Evolutionary conservation across 1,139 yeast genomes (phyloP), one percentile per base, ranked within the genome.

Genomic region (Kurtzmaniella quercitrusa): DNA sequence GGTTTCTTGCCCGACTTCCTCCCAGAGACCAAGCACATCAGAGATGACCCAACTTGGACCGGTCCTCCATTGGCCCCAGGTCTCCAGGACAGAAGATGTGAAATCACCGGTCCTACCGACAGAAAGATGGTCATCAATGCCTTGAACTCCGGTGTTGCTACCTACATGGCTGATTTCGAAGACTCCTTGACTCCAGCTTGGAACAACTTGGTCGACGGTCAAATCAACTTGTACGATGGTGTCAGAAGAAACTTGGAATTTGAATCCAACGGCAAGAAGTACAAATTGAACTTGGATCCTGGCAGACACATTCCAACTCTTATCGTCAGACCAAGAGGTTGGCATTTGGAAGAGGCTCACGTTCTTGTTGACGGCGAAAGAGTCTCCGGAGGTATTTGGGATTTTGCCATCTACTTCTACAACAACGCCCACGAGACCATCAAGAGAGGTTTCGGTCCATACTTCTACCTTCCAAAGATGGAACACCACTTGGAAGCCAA

Each of bases 161-260:
- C 96, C 41, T 90, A 90, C 66, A 90, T 90, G 97, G 84, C 94
- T 39, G 98, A 90, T 69, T 87, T 90, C 56, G 97, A 90, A 67
- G 97, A 90, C 69, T 88, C 96, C 27, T 82, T 90, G 56, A 84
- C 97, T 29, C 98, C 98, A 54, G 91, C 98, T 31, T 93, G 98
- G 98, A 69, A 69, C 54, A 90, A 89, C 67, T 77, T 88, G 74
- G 81, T 87, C 49, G 79, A 74, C 45, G 98, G 98, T 46, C 98
- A 93, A 70, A 89, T 86, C 53, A 91, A 93, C 67, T 73, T 93
- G 58, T 90, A 81, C 68, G 98, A 93, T 62, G 97, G 90, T 34
- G 77, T 84, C 44, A 77, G 93, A 66, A 77, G 82, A 57, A 76
- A 82, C 58, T 73, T 85, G 58, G 68, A 73, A 50, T 83, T 75